Base-by-base conservation (phyloP, 108 stramenopile species). In the Stephanodiscus triporus region DNA sequence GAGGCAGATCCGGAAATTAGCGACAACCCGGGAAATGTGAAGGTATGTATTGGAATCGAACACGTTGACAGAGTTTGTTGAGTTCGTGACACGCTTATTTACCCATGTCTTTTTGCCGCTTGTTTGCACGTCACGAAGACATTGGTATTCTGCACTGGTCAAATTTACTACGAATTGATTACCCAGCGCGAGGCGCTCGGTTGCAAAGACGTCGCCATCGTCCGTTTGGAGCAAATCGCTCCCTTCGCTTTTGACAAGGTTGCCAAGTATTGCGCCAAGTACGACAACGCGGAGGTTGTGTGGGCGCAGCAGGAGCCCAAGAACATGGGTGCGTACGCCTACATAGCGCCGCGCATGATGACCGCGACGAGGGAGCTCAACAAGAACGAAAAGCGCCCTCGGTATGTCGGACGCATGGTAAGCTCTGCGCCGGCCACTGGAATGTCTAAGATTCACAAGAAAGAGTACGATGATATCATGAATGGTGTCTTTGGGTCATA, bases 91-190 rank as follows among this genome's bases (percentile, higher is more conserved):
- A 24, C 17, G 19, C n/a, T 51, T 45, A 26, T 24, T 27, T 14
- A 11, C n/a, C 10, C 23, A 62, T 20, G 6, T 57, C 29, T 54
- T 26, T 23, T 17, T 40, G 2, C 56, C 63, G 2, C 47, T 37
- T 67, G 73, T 54, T 40, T 16, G 29, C 14, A 23, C 2, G 42
- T 11, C 27, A 3, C 29, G 23, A 57, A 89, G 88, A 92, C 87
- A 43, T 82, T 99, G 56, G 95, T 99, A 48, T 90, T 98, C 72
- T 98, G 97, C 77, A 82, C 92, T 30, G 99, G 99, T 8, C 97
- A 99, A 85, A 90, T 99, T 76, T 99, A 99, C 85, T 99, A 98
- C 78, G 98, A 99, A 70, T 88, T 99, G 5, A 80, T 95, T 47
- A 69, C 88, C 19, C 95, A 97, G 79, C 85, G 99, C 34, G 91